Evolutionary conservation across 2,329 filamentous ascomycete genomes (phyloP).

Genomic region (Paramyrothecium roridum): DNA sequence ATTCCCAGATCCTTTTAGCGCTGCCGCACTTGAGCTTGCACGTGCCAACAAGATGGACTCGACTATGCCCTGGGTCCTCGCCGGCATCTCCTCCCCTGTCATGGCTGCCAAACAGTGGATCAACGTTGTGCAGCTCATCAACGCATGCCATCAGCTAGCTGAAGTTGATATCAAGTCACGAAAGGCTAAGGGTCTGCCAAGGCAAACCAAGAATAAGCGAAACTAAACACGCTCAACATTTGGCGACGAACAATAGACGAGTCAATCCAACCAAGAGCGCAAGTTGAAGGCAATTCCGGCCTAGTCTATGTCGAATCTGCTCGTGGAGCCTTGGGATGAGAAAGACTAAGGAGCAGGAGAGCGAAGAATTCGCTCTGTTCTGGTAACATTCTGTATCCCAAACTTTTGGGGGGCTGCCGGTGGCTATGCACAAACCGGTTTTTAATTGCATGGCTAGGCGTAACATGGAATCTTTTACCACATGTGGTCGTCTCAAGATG

Average conservation of each 20-base stretch:
- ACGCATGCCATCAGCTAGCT: conserved; percentile 87
- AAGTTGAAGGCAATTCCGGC: no score
- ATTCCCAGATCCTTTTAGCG: conserved; percentile 87
- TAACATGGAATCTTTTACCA: background rate
- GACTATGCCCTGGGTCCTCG: conserved; percentile 65
- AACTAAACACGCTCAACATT: conserved; percentile 14
- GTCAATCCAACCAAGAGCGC: no score
- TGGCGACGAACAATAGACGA: background rate
- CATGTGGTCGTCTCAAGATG: background rate
- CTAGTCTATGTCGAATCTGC: no score
- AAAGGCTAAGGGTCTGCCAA: conserved; percentile 48
- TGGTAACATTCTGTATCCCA: no score
- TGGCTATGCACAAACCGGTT: conserved; percentile 1
- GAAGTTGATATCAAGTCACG: conserved; percentile 79
- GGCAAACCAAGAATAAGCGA: conserved; percentile 30
- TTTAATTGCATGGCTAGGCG: conserved; percentile 5
- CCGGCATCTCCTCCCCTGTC: conserved; percentile 75
- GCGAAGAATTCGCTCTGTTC: no score
- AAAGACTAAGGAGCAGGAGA: no score
- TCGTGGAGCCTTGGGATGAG: no score
- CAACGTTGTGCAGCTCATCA: conserved; percentile 90
- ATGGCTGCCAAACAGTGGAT: conserved; percentile 92
- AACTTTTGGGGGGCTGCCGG: no score
- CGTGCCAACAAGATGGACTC: conserved; percentile 91
- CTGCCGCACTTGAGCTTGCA: conserved; percentile 86